phyloP scores from a whole-genome alignment of 495 filamentous ascomycete genomes.

The Xylaria sp. region DNA sequence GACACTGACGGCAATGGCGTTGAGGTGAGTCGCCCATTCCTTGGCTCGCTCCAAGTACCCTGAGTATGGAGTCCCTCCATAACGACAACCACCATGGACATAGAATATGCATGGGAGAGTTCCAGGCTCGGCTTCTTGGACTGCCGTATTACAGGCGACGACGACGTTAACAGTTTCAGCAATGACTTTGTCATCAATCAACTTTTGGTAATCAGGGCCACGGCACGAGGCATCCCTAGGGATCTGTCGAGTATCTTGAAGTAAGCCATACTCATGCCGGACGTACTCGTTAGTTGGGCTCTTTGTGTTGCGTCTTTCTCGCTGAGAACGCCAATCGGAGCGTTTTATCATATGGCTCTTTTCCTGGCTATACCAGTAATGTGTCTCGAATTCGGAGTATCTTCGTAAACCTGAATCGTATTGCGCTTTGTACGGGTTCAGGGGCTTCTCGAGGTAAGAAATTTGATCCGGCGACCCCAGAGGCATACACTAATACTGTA shows the following conservation, averaged over 20 bases:
- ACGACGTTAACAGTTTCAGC: conserved; percentile 31
- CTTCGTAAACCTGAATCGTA: conserved; percentile 20
- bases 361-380: conserved; percentile 17
- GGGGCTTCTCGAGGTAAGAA: conserved; percentile 25
- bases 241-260: conserved; percentile 19
- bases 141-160: conserved; percentile 13
- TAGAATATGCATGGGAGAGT: conserved; percentile 28
- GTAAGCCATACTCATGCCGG: conserved; percentile 8
- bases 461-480: conserved; percentile 11
- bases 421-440: conserved; percentile 20
- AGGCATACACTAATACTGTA: conserved; percentile 17
- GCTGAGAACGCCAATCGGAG: conserved; percentile 26
- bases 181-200: conserved; percentile 24
- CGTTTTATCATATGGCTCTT: conserved; percentile 3
- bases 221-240: conserved; percentile 9
- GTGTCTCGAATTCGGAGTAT: conserved; percentile 21
- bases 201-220: conserved; percentile 15
- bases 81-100: conserved; percentile 25
- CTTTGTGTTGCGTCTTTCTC: conserved; percentile 15
- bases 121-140: conserved; percentile 9
- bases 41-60: conserved; percentile 26
- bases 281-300: conserved; percentile 18
- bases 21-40: conserved; percentile 15
- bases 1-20: conserved; percentile 28
- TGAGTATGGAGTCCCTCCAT: conserved; percentile 28